Evolutionary conservation across 2,329 filamentous ascomycete species (phyloP), one percentile per base, ranked within the genome.

Genomic region (Aquanectria penicillioides): DNA sequence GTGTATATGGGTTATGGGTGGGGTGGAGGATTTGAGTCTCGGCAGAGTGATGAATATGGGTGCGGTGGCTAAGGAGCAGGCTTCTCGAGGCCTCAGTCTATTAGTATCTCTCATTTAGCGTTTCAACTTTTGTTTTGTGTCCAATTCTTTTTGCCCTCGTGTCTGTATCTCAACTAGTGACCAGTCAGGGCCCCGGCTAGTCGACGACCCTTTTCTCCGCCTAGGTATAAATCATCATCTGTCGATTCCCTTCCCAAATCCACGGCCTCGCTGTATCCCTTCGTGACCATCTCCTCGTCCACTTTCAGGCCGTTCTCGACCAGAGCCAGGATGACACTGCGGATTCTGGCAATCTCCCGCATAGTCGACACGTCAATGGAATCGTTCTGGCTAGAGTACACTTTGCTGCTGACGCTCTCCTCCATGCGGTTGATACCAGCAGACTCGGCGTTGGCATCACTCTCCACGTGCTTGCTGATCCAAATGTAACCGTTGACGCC

Each of bases 401-500:
- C 93, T 51, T 89, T 91, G 69, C 88, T 88, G 63, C 89, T 93
- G 17, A 95, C 90, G 67, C 83, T 88, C 78, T 99, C 95, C 75
- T 98, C 95, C 74, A 97, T 85, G 65, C 91, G 86, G 50, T 93
- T 97, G 70, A 97, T 92, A 12, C 77, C 78, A n/a, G 76, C 74
- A n/a, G 80, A 78, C 37, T 83, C 78, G 33, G 76, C 72, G 34
- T 76, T 73, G 5, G 77, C 76, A n/a, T 83, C 82, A 29, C 83
- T 84, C 65, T 91, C 88, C 7, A 90, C 80, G 69, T 97, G 93
- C 79, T 92, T 94, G 76, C 89, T 89, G 71, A 98, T 94, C 91
- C 93, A 99, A 57, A 98, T 93, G 74, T 96, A 98, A 1, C 95
- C 95, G 71, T 99, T 99, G 33, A 99, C 95, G 3, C 95, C 95